Evolutionary conservation across 352 stramenopile genomes (phyloP).

Genomic region (Globisporangium echinulatum): DNA sequence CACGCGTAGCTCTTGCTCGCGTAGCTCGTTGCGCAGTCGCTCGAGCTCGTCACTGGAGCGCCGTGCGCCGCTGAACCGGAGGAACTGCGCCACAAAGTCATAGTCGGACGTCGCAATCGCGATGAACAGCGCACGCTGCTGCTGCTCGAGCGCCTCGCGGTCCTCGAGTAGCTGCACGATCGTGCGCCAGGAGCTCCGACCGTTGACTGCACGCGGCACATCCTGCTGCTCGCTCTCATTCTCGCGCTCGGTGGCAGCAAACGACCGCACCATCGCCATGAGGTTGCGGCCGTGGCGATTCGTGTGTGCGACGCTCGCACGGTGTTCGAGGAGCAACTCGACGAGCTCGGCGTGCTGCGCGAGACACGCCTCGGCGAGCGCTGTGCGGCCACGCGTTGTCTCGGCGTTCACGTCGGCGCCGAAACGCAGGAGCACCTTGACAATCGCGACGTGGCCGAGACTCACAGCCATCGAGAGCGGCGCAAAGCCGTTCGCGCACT

Average conservation of each 20-base stretch:
- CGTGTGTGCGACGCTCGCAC: conserved; percentile 48
- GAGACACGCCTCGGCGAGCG: conserved; percentile 56
- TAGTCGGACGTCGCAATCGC: conserved; percentile 74
- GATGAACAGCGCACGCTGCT: conserved; percentile 53
- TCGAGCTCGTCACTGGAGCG: conserved; percentile 10
- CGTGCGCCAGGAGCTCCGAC: conserved; percentile 9
- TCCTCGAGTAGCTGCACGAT: conserved; percentile 43
- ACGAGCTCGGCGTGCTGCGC: conserved; percentile 43
- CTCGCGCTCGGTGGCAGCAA: conserved; percentile 10
- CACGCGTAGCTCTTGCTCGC: conserved; percentile 15
- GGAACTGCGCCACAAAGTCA: conserved; percentile 31
- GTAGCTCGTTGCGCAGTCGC: conserved; percentile 17
- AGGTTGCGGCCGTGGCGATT: conserved; percentile 57
- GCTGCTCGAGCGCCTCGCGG: conserved; percentile 35
- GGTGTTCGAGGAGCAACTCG: conserved; percentile 47
- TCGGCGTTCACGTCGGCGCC: conserved; percentile 71
- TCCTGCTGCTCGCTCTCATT: neutral
- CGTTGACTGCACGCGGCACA: neutral
- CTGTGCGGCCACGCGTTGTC: conserved; percentile 53
- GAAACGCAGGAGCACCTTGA: conserved; percentile 50
- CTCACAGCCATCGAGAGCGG: conserved; percentile 45
- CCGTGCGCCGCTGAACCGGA: conserved; percentile 26
- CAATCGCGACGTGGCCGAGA: conserved; percentile 34
- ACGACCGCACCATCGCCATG: conserved; percentile 30
- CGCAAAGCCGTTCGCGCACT: conserved; percentile 67